phyloP scores from a whole-genome alignment of 2,329 filamentous ascomycete genomes.

The Zelopaecilomyces penicillatus region DNA sequence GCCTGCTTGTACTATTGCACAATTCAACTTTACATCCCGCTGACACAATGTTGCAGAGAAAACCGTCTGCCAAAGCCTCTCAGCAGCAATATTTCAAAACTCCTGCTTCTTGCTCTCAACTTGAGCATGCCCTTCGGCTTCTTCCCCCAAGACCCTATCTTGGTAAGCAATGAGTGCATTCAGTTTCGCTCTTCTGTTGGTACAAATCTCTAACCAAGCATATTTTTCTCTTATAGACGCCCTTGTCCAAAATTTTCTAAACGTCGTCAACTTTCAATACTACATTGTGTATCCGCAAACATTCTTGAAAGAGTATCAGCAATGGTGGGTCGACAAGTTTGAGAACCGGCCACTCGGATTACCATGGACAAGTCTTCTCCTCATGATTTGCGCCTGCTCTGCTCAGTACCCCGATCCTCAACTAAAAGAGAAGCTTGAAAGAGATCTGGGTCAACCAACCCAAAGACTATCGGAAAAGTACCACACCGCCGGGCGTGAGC shows the following conservation, averaged over 20 bases:
- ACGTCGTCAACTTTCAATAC: constrained; percentile 30
- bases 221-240: constrained; percentile 17
- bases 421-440: constrained; percentile 22
- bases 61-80: too few species aligned
- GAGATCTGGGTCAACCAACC: constrained; percentile 21
- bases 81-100: constrained; percentile 10
- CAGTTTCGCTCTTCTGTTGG: not conserved
- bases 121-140: constrained; percentile 22
- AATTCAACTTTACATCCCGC: too few species aligned
- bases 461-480: constrained; percentile 23
- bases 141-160: constrained; percentile 26
- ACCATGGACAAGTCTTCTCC: constrained; percentile 30
- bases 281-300: constrained; percentile 29
- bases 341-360: constrained; percentile 23
- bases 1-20: too few species aligned
- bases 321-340: constrained; percentile 25
- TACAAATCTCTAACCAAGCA: not conserved
- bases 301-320: constrained; percentile 27
- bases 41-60: too few species aligned
- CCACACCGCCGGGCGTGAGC: constrained; percentile 24
- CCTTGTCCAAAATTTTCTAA: constrained; percentile 30
- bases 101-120: constrained; percentile 17
- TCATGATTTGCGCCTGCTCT: constrained; percentile 30
- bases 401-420: constrained; percentile 24
- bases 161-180: constrained; percentile 16